A percentile compares a stretch with the other conserved stretches of the same genome.
phyloP scores from a whole-genome alignment of 2,329 filamentous ascomycete species.

The Chrysoporthe cubensis region DNA sequence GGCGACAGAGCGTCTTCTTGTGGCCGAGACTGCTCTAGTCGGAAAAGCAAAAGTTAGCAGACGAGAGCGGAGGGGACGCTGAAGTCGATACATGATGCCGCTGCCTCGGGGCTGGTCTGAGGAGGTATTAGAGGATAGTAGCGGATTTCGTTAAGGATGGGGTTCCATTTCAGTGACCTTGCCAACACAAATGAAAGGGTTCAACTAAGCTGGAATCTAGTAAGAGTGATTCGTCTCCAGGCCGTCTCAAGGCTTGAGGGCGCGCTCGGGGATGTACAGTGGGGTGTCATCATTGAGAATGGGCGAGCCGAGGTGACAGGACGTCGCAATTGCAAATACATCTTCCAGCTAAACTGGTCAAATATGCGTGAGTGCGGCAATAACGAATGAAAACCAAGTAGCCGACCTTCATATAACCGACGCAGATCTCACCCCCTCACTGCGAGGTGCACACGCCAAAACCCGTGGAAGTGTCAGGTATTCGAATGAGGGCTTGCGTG shows the following conservation, averaged over 20 bases:
- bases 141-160: not conserved
- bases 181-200: not conserved
- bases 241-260: no score
- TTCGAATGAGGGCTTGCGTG: not conserved
- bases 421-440: constrained; percentile 6
- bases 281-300: no score
- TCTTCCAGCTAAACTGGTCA: not conserved
- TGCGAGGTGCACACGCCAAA: not conserved
- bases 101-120: not conserved
- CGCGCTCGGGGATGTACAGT: not conserved
- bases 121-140: not conserved
- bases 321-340: not conserved
- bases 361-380: not conserved
- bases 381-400: constrained; percentile 3
- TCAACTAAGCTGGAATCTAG: not conserved
- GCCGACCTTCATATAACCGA: constrained; percentile 14
- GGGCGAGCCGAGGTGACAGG: not conserved
- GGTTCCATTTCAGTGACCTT: not conserved
- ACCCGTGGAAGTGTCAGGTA: not conserved
- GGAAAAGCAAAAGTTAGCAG: not conserved
- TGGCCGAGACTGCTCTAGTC: not conserved
- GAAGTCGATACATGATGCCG: constrained; percentile 10
- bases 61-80: not conserved
- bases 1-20: not conserved
- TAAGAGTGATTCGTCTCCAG: not conserved